These are phyloP conservation scores for Diplocarpon mali DNA, from an alignment of 2,329 filamentous ascomycete species.

Conservation along the genomic window DNA sequence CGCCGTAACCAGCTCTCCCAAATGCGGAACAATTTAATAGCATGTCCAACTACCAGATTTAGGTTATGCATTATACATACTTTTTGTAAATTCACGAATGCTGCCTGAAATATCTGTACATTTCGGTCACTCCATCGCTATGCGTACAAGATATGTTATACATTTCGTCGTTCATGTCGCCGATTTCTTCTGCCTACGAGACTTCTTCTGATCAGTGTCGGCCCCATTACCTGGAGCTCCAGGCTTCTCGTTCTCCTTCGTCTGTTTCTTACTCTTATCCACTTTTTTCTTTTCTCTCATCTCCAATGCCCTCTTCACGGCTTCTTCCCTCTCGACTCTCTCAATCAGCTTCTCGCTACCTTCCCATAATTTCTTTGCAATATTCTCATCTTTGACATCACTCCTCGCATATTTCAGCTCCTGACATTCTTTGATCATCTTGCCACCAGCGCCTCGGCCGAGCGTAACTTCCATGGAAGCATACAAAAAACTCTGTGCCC, in stretches of 20 bases:
- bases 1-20: background rate
- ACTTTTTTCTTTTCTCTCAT: constrained; percentile 31
- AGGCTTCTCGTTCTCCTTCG: constrained; percentile 17
- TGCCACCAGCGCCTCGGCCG: constrained; percentile 53
- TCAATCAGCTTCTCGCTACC: constrained; percentile 78
- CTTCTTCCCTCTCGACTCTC: constrained; percentile 67
- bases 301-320: constrained; percentile 36
- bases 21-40: too few species aligned
- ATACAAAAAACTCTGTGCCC: constrained; percentile 76
- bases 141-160: constrained; percentile 2
- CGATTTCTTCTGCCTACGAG: constrained; percentile 22
- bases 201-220: constrained; percentile 21
- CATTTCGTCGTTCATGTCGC: constrained; percentile 12
- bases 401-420: constrained; percentile 58
- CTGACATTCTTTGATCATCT: constrained; percentile 79
- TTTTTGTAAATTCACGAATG: too few species aligned
- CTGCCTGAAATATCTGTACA: too few species aligned
- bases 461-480: constrained; percentile 74
- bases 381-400: constrained; percentile 67
- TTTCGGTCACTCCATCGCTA: constrained; percentile 6
- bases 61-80: too few species aligned
- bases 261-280: constrained; percentile 20
- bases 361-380: constrained; percentile 82
- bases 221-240: constrained; percentile 27
- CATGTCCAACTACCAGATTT: too few species aligned